Evolutionary conservation across 768 basidiomycete genomes (phyloP), one percentile per base, ranked within the genome.

Genomic region (Tephrocybe rancida): DNA sequence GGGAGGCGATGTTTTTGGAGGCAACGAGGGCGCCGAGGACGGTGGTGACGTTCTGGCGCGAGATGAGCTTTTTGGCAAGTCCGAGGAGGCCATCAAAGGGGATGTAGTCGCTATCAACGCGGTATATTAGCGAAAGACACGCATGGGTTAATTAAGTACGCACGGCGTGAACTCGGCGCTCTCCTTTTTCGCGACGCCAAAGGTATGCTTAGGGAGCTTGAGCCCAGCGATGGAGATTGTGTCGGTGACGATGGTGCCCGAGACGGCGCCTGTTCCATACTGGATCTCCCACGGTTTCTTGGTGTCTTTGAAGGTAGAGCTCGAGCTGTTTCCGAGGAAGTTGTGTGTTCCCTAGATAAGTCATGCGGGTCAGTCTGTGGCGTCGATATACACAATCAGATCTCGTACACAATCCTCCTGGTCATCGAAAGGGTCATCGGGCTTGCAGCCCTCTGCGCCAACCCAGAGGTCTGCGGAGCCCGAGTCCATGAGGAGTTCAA

Each of bases 391-490:
- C 29, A n/a, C 6, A 29, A 45, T 14, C 16, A 21, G 6, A 48
- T 5, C 18, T 42, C 58, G 7, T 53, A 62, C 63, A 47, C 63
- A 64, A 14, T 52, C 48, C 34, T 35, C 45, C 19, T 50, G 39
- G 19, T 55, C 54, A 21, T 38, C 41, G 14, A 39, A 44, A 3
- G 68, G 70, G 18, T 60, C 59, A 25, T 67, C 59, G 19, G 66
- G 65, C 18, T 65, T 66, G 53, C 83, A 85, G 18, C 64, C 65
- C 55, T 81, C 80, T 16, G 74, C 69, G 3, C 71, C 73, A 25
- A 83, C 80, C 83, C 84, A 86, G 48, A 83, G 72, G 64, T 87
- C 85, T 0, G 83, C 79, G 4, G 82, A 84, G 21, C 86, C 85
- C 2, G 80, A 79, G 64, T 87, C 85, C 72, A 87, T 76, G 18